phyloP scores from a whole-genome alignment of 2,329 filamentous ascomycete genomes.

The Mycosphaerella arachidis region DNA sequence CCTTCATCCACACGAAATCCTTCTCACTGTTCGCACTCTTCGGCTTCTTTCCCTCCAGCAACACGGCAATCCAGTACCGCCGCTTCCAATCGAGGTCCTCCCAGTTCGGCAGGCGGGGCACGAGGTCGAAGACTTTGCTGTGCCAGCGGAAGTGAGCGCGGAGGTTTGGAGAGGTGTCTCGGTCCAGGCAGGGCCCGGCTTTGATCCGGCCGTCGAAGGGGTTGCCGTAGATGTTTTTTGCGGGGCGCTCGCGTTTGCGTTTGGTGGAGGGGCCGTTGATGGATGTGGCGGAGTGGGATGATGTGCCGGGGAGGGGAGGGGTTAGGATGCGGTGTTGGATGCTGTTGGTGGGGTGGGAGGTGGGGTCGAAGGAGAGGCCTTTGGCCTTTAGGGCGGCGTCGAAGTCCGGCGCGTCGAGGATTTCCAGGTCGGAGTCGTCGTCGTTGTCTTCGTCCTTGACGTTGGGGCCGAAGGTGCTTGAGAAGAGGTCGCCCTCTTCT shows the following conservation, averaged over 20 bases:
- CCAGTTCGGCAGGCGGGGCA: constrained; percentile 18
- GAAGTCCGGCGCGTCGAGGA: not conserved
- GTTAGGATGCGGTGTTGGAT: not conserved
- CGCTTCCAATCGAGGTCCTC: constrained; percentile 11
- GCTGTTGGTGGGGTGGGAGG: not conserved
- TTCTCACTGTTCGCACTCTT: constrained; percentile 6
- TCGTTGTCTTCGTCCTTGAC: not conserved
- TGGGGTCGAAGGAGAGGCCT: constrained; percentile 6
- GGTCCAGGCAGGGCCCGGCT: constrained; percentile 14
- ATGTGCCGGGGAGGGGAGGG: not conserved
- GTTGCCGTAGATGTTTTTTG: not conserved
- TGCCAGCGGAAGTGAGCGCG: constrained; percentile 23
- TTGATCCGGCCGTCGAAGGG: constrained; percentile 4
- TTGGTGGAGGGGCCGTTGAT: not conserved
- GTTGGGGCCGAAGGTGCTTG: constrained; percentile 6
- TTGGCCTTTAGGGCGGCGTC: constrained; percentile 2
- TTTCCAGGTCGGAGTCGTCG: constrained; percentile 2
- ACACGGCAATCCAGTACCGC: constrained; percentile 34
- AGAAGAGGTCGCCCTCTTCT: constrained; percentile 10
- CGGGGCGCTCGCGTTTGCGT: not conserved
- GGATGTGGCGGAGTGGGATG: not conserved
- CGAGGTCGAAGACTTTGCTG: constrained; percentile 15
- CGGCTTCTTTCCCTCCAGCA: constrained; percentile 15
- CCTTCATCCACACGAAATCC: constrained; percentile 34
- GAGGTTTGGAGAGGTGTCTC: constrained; percentile 19